Base-by-base conservation (phyloP, 495 filamentous ascomycete species). In the Clavariopsis aquatica region DNA sequence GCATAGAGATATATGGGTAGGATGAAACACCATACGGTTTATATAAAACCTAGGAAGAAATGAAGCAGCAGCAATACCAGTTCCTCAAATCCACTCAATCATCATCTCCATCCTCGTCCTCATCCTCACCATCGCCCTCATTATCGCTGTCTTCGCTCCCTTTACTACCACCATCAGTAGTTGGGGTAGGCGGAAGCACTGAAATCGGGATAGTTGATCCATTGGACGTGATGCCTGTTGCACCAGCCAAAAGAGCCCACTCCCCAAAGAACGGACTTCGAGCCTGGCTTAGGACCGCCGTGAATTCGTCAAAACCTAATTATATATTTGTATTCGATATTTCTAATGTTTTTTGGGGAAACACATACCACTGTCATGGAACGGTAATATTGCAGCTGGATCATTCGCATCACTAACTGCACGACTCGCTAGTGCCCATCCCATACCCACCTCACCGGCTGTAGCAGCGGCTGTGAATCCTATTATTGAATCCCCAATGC, bases 251-350 rank as follows among this genome's bases (percentile, higher is more conserved):
- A 4, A 57, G 34, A 19, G 53, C 53, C 53, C 53, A 57, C 19
- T 57, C 53, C 13, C 53, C 31, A 27, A 57, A 57, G n/a, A 57
- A 22, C 53, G 53, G 53, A 57, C 53, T 57, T 19, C 53, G 20
- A 43, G 53, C 53, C 26, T 56, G 26, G 20, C 52, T 56, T 29
- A 56, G n/a, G 3, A 57, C 8, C 19, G 53, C 53, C 15, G 53
- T 57, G 34, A 57, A 57, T 2, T 57, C 53, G 19, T 57, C 31
- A 34, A 57, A 57, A 12, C 53, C 53, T 57, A 20, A 10, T 22
- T 12, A 5, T 20, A 4, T 9, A 26, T 2, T 34, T 12, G 17
- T 2, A 36, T 2, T 1, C n/a, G 4, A 10, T 23, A 22, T 22
- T 4, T 12, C 45, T 38, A 2, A 5, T 12, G 7, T 34, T 23